A percentile compares a stretch with the other conserved stretches of the same genome.
Evolutionary conservation across 345 rosid species (phyloP).

Genomic region (Eucalyptus erythrocorys): DNA sequence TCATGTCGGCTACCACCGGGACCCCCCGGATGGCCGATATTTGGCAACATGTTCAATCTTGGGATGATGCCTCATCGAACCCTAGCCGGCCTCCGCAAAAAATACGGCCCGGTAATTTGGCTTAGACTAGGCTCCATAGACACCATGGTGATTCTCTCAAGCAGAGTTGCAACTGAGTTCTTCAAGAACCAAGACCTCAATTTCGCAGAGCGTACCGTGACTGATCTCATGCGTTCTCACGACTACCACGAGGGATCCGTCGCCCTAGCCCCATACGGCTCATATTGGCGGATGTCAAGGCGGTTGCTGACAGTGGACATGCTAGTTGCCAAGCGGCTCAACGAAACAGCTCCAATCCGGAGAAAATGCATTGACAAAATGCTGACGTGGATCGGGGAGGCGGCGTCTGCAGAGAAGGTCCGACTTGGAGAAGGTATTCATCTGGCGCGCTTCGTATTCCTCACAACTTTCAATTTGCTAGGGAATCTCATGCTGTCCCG

Average conservation of each 20-base stretch:
- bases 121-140: slow-evolving; percentile 31
- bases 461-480: slow-evolving; percentile 26
- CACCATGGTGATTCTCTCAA: slow-evolving; percentile 40
- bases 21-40: slow-evolving; percentile 48
- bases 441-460: slow-evolving; percentile 26
- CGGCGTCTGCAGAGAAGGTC: neutral
- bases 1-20: slow-evolving; percentile 32
- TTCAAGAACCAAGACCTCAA: slow-evolving; percentile 49
- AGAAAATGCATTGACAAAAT: slow-evolving; percentile 30
- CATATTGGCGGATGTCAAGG: slow-evolving; percentile 36
- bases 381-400: slow-evolving; percentile 35
- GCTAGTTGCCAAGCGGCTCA: slow-evolving; percentile 27
- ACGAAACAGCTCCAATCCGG: slow-evolving; percentile 16
- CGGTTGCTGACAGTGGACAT: slow-evolving; percentile 37
- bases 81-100: slow-evolving; percentile 9
- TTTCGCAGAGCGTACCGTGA: slow-evolving; percentile 38
- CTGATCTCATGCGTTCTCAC: slow-evolving; percentile 23
- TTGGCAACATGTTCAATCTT: slow-evolving; percentile 44
- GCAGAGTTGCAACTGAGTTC: slow-evolving; percentile 27
- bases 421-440: slow-evolving; percentile 6
- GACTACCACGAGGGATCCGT: slow-evolving; percentile 27
- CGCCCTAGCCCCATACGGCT: slow-evolving; percentile 40
- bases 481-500: slow-evolving; percentile 52
- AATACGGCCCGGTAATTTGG: slow-evolving; percentile 36
- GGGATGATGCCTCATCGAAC: slow-evolving; percentile 44